Evolutionary conservation across 352 stramenopile genomes (phyloP), one percentile per base, ranked within the genome.

Genomic region (Pythium myriotylum): DNA sequence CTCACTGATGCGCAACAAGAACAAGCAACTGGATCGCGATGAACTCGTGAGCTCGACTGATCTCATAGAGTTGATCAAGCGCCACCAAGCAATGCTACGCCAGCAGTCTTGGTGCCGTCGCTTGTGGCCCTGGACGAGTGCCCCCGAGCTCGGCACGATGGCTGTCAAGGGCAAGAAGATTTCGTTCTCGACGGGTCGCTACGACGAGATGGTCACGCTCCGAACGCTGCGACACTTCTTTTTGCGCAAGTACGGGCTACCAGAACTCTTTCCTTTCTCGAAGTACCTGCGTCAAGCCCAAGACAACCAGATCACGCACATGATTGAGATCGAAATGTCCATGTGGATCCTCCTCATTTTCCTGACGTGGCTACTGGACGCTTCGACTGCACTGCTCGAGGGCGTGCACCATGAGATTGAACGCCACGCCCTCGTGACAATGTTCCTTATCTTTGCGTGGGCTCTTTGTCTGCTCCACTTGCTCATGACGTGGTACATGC

Each of bases 201-300:
- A 59, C 53, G 23, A 53, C 16, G 49, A 70, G 37, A 70, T 70
- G 33, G 48, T 62, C 14, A 41, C 52, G 42, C 52, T 61, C 9
- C 61, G 61, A 14, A 63, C 43, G 46, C 48, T 68, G 33, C 61
- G 61, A 9, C 54, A 68, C 39, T 65, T 66, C 35, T 70, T 70
- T 41, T 42, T 69, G 7, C 29, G 33, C 22, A 64, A 43, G 26
- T 60, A 69, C 54, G 49, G 43, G 4, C 62, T 69, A 3, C 62
- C 62, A 5, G 54, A 69, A 41, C 61, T 68, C 6, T 68, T 68
- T 26, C 78, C 82, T 13, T 91, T 89, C 56, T 76, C 75, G 54
- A 90, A 90, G 65, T 92, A 92, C 53, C 54, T 92, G 1, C 72
- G 74, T 49, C 76, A 84, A 12, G 80, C 79, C 3, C 82, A 91